A percentile compares a stretch with the other conserved stretches of the same genome.
These are phyloP conservation scores for Dactylellina haptotyla DNA, from an alignment of 2,329 filamentous ascomycete species.

Conservation along the genomic window DNA sequence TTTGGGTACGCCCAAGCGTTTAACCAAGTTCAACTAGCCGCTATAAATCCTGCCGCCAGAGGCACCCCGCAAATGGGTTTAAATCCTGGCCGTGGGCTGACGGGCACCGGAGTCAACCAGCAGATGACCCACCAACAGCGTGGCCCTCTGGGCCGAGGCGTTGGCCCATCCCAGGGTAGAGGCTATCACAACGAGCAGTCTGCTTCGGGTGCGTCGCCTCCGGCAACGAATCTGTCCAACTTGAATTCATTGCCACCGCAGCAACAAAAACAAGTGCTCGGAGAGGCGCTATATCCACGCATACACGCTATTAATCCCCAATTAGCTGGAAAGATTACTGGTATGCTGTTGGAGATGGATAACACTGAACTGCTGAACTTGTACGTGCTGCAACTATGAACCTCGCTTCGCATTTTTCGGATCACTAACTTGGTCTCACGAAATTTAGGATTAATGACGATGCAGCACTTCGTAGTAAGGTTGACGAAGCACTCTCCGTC, in stretches of 20 bases:
- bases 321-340: conserved; percentile 97
- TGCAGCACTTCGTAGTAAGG: conserved; percentile 87
- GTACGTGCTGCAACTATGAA: conserved; percentile 72
- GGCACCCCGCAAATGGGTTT: conserved; percentile 63
- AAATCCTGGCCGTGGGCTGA: conserved; percentile 62
- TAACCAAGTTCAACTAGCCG: conserved; percentile 34
- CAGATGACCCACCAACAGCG: conserved; percentile 60
- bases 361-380: conserved; percentile 92
- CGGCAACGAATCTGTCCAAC: conserved; percentile 61
- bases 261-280: conserved; percentile 98
- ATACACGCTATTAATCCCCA: conserved; percentile 94
- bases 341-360: conserved; percentile 99
- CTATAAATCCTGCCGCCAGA: conserved; percentile 36
- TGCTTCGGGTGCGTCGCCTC: conserved; percentile 10
- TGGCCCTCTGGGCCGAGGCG: conserved; percentile 49
- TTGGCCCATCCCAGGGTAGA: conserved; percentile 21
- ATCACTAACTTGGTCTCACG: conserved; percentile 58
- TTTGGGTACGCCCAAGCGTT: conserved; percentile 48
- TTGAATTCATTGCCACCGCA: conserved; percentile 68
- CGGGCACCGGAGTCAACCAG: conserved; percentile 24
- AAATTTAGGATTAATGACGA: conserved; percentile 83
- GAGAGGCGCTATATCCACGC: conserved; percentile 98
- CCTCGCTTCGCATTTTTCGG: background rate
- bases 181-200: conserved; percentile 26
- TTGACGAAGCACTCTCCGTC: conserved; percentile 94